A percentile compares a stretch with the other conserved stretches of the same genome.
phyloP scores from a whole-genome alignment of 2,329 filamentous ascomycete species.

The Ophiostoma piceae region DNA sequence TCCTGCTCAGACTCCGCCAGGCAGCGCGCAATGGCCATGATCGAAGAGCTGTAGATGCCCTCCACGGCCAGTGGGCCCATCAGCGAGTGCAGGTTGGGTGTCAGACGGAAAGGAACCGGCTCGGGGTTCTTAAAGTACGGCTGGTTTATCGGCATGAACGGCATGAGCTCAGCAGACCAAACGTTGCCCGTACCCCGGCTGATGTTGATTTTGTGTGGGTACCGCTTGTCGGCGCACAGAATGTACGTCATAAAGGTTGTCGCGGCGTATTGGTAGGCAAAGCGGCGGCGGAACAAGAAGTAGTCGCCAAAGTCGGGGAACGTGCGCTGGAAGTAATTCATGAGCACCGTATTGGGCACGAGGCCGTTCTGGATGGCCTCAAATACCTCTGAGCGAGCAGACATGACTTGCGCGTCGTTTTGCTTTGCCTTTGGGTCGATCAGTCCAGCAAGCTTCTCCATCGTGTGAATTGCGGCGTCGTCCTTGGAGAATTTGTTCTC shows the following conservation, averaged over 20 bases:
- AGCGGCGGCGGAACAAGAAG: conserved; percentile 96
- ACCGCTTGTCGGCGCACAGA: conserved; percentile 93
- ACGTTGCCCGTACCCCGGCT: conserved; percentile 82
- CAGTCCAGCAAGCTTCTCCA: conserved; percentile 83
- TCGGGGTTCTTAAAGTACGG: conserved; percentile 94
- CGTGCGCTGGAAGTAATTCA: conserved; percentile 82
- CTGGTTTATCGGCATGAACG: conserved; percentile 76
- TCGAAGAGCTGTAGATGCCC: conserved; percentile 87
- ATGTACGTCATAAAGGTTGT: conserved; percentile 99
- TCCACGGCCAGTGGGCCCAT: conserved; percentile 96
- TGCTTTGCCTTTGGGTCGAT: conserved; percentile 65
- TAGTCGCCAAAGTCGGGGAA: conserved; percentile 91
- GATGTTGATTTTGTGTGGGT: conserved; percentile 93
- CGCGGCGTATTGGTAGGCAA: conserved; percentile 90
- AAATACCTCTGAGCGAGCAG: conserved; percentile 83
- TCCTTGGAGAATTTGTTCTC: conserved; percentile 85
- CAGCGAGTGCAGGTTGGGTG: conserved; percentile 88
- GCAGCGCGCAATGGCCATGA: conserved; percentile 95
- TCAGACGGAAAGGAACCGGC: conserved; percentile 93
- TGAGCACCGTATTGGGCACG: conserved; percentile 74
- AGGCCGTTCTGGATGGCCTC: conserved; percentile 90
- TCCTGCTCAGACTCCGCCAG: conserved; percentile 84
- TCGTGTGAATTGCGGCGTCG: conserved; percentile 88
- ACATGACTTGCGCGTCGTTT: conserved; percentile 64
- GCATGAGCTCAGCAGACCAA: conserved; percentile 93